Evolutionary conservation across 257 asterid genomes (phyloP), one percentile per base, ranked within the genome.

Genomic region (Nemophila menziesii): DNA sequence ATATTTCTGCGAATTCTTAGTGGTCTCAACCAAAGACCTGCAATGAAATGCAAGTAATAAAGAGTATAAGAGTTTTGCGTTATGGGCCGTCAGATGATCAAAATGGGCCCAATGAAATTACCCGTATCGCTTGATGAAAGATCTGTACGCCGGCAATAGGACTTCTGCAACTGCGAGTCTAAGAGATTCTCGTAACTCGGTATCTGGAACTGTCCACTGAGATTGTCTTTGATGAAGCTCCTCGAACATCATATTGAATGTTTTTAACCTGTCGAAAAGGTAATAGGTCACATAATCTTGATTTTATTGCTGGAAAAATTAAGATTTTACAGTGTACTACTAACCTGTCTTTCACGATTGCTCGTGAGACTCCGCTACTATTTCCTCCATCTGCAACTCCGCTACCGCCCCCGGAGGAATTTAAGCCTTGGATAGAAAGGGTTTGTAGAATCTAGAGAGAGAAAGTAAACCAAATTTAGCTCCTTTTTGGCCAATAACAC

Each of bases 151-250:
- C 52, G 99, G 94, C 45, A 90, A 80, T 67, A 90, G 48, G 53
- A 90, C 78, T 71, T 90, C 99, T 43, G 94, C 99, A 41, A 90
- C 96, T 24, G 99, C 96, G 27, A 90, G 94, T 75, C 86, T 81
- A 56, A 85, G 64, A 45, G 96, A 85, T 54, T 90, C 96, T 36
- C 96, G 82, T 36, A 90, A 81, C 58, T 90, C 99, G 0, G 96
- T 70, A 66, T 90, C 99, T 0, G 99, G 96, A 52, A 90, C 94
- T 14, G 99, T 90, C 99, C 99, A 90, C 51, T 85, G 99, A 66
- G 82, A 70, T 58, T 90, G 99, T 68, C 84, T 79, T 70, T 85
- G 99, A 69, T 90, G 99, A 68, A 90, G 93, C 61, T 90, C 99
- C 65, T 90, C 99, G 56, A 90, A 90, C 63, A 81, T 94, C 51